Evolutionary conservation across 371 early-diverging fungal genomes (phyloP), one percentile per base, ranked within the genome.

Genomic region (Apophysomyces ossiformis): DNA sequence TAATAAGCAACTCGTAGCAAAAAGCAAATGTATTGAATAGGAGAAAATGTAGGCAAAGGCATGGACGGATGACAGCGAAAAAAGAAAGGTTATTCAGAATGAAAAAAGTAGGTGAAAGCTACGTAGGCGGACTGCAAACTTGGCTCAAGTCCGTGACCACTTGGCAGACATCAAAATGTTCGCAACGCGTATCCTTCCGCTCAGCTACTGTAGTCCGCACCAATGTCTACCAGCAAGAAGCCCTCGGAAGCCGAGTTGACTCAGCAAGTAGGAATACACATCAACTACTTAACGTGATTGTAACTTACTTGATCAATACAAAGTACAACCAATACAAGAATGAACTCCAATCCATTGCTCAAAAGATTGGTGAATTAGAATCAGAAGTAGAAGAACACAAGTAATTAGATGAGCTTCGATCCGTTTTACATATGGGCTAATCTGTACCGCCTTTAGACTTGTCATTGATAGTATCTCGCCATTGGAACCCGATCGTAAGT

Each of bases 321-420:
- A 35, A 92, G 78, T 93, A 93, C 74, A 93, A 96, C 77, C 81
- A 84, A 65, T 89, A 89, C 83, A 95, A 93, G 79, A 86, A 86
- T 58, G 98, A 98, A 62, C 86, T 98, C 61, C 88, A 91, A 64
- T 80, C 85, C 38, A 74, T 98, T 21, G 93, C 96, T 12, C 87
- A 87, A 70, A 98, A 97, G 85, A 85, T 96, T 64, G 96, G 96
- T 37, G 97, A 97, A 75, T 85, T 98, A 38, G 98, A 98, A 76
- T 85, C 89, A 67, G 96, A 98, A 76, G 84, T 89, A 7, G 97
- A 96, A 70, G 98, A 98, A 79, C 97, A 98, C 87, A 89, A 90
- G 95, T 93, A 85, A 57, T 47, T 57, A 21, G 4, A 41, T 60
- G 15, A 50, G 15, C 13, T 36, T 15, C 13, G 18, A 54, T 36